Conservation (phyloP, 352 stramenopile species). For the Globisporangium splendens region DNA sequence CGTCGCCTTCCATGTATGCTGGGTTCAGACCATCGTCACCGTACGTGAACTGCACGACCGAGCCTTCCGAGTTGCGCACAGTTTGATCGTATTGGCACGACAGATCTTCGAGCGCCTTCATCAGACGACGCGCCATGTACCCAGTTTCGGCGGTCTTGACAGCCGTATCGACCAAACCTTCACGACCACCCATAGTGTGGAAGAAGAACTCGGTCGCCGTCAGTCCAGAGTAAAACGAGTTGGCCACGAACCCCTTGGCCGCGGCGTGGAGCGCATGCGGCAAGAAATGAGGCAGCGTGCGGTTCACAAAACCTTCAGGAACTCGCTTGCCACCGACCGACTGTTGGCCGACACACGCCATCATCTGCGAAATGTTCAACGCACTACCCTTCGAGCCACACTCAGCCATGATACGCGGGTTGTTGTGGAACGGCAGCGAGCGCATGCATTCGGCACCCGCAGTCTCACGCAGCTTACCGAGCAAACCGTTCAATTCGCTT, state of each 20-base stretch:
- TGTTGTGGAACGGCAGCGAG: constrained; percentile 97
- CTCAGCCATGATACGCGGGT: constrained; percentile 97
- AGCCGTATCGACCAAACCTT: constrained; percentile 99
- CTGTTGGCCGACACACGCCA: constrained; percentile 99
- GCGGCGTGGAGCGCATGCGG: constrained; percentile 92
- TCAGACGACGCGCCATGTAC: constrained; percentile 98
- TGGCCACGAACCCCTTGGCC: constrained; percentile 99
- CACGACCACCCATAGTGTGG: constrained; percentile 99
- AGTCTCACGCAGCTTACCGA: constrained; percentile 97
- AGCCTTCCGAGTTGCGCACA: constrained; percentile 84
- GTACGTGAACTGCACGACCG: constrained; percentile 99
- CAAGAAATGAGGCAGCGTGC: constrained; percentile 97
- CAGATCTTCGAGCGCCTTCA: constrained; percentile 98
- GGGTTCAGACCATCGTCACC: constrained; percentile 99
- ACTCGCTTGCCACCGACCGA: constrained; percentile 98
- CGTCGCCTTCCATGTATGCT: constrained; percentile 93
- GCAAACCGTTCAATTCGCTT: constrained; percentile 97
- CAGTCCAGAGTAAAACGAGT: constrained; percentile 98
- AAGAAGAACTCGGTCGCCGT: constrained; percentile 99
- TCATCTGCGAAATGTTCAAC: constrained; percentile 99
- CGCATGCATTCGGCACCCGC: constrained; percentile 98
- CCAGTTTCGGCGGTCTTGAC: constrained; percentile 99
- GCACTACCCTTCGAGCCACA: constrained; percentile 98
- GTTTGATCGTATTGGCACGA: constrained; percentile 93
- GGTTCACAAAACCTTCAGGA: constrained; percentile 98